A percentile compares a stretch with the other conserved stretches of the same genome.
Evolutionary conservation across 345 rosid genomes (phyloP).

Genomic region (Boechera retrofracta): DNA sequence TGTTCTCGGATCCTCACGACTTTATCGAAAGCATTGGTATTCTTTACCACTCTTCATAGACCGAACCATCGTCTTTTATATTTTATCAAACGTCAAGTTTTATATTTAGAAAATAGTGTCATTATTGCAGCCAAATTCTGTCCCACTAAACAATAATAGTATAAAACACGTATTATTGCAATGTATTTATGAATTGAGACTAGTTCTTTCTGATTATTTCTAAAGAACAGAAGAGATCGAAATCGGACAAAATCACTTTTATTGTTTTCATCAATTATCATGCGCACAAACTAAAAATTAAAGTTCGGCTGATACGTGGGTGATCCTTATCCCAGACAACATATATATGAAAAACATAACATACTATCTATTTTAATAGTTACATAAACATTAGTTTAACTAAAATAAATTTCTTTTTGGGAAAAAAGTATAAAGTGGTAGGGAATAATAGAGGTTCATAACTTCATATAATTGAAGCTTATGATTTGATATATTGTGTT

Average conservation of each 20-base stretch:
- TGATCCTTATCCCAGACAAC: conserved; percentile 29
- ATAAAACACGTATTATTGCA: background rate
- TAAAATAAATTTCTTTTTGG: background rate
- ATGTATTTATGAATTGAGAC: background rate
- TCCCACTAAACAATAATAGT: background rate
- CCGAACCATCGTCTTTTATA: too few species aligned
- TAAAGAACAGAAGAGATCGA: background rate
- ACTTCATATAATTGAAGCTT: conserved; percentile 37
- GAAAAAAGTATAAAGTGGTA: conserved; percentile 14
- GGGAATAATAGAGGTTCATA: conserved; percentile 29
- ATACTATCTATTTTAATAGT: background rate
- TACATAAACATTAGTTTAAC: conserved; percentile 10
- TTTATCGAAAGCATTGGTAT: too few species aligned
- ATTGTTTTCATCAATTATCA: conserved; percentile 30
- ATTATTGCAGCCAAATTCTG: background rate
- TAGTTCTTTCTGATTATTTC: conserved; percentile 19
- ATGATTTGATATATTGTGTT: background rate
- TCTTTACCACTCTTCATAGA: too few species aligned
- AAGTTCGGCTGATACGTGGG: conserved; percentile 10
- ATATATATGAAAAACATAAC: background rate
- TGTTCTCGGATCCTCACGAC: too few species aligned
- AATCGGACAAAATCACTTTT: conserved; percentile 32
- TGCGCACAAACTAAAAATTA: conserved; percentile 26
- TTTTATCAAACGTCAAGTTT: too few species aligned
- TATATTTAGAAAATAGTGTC: too few species aligned